Evolutionary conservation across 148 eudicot genomes (phyloP).

Genomic region (Polygonum aviculare): DNA sequence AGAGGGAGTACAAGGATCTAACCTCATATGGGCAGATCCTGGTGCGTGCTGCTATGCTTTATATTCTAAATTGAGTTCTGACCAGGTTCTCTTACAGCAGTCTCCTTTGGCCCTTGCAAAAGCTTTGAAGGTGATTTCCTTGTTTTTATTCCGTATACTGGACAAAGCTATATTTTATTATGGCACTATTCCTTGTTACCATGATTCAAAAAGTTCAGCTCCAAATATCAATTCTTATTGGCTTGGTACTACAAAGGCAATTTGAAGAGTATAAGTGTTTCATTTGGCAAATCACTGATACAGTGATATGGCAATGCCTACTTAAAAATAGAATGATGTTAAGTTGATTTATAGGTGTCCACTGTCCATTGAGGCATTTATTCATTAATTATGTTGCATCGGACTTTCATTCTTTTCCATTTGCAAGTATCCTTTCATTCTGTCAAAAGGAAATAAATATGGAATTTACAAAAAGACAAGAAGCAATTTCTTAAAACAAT

Average conservation of each 20-base stretch:
- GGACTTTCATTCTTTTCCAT: background rate
- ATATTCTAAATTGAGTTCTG: constrained; percentile 60
- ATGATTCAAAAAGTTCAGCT: background rate
- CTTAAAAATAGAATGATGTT: background rate
- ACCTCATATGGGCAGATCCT: constrained; percentile 75
- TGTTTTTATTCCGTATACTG: background rate
- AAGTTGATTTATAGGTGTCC: background rate
- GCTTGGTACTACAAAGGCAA: background rate
- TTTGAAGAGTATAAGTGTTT: background rate
- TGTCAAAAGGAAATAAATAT: background rate
- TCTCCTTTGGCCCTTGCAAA: constrained; percentile 88
- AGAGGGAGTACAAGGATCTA: constrained; percentile 24
- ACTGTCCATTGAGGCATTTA: background rate
- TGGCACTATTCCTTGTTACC: background rate
- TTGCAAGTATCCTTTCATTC: background rate
- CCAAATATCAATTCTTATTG: background rate
- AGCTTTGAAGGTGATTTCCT: constrained; percentile 73
- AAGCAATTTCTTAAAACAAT: background rate
- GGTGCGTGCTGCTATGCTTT: constrained; percentile 82
- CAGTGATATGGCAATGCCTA: background rate
- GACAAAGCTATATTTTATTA: background rate
- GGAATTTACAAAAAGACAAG: background rate
- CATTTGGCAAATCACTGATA: background rate
- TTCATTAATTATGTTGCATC: background rate
- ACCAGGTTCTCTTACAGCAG: constrained; percentile 63